These are phyloP conservation scores for Phlebiopsis gigantea DNA, from an alignment of 768 basidiomycete species.

Conservation along the genomic window DNA sequence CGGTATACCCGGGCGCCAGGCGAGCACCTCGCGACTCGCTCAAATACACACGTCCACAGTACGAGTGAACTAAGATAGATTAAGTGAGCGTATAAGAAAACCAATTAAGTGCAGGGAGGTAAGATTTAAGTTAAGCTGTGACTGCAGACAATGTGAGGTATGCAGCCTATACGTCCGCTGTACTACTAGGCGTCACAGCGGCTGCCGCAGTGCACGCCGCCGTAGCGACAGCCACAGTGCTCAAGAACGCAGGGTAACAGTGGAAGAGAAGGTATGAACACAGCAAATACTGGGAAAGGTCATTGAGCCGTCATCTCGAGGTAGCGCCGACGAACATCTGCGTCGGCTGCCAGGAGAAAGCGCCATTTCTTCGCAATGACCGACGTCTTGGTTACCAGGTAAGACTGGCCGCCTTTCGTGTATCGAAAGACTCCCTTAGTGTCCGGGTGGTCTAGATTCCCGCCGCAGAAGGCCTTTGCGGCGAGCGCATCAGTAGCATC, in stretches of 20 bases:
- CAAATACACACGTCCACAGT: not conserved
- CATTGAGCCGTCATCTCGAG: not conserved
- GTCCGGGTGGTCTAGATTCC: constrained; percentile 4
- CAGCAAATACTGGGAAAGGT: no score
- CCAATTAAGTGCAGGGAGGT: not conserved
- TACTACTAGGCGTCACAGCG: not conserved
- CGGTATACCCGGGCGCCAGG: not conserved
- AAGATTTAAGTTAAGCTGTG: not conserved
- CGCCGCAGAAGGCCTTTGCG: constrained; percentile 12
- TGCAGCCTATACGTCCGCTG: not conserved
- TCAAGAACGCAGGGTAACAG: no score
- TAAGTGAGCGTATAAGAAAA: not conserved
- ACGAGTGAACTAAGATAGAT: not conserved
- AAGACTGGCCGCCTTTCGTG: not conserved
- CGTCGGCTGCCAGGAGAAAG: constrained; percentile 1
- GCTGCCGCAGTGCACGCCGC: no score
- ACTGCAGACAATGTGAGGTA: not conserved
- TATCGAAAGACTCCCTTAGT: constrained; percentile 12
- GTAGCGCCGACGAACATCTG: not conserved
- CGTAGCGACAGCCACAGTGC: not conserved
- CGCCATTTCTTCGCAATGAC: constrained; percentile 13
- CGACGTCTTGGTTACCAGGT: constrained; percentile 10
- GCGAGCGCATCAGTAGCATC: constrained; percentile 4
- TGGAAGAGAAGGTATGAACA: no score
- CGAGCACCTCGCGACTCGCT: not conserved